Evolutionary conservation across 192 early-diverging fungal genomes (phyloP).

Genomic region (Allomyces javanicus): DNA sequence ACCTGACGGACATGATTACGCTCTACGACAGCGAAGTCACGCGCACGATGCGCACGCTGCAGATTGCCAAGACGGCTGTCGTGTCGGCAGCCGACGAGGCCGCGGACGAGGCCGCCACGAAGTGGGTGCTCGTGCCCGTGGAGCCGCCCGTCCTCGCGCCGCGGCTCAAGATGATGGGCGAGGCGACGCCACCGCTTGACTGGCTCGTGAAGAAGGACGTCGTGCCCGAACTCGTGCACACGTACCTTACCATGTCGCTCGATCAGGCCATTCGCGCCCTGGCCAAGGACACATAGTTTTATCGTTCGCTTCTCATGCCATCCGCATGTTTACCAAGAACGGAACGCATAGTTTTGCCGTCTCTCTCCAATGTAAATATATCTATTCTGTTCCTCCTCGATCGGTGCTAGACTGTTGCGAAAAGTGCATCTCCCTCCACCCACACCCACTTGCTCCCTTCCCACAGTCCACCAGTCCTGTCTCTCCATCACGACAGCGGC

Average conservation of each 20-base stretch:
- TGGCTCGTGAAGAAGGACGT: slow-evolving; percentile 24
- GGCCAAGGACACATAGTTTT: not conserved
- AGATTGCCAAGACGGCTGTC: slow-evolving; percentile 4
- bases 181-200: slow-evolving; percentile 30
- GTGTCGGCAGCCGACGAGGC: slow-evolving; percentile 18
- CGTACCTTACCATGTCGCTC: slow-evolving; percentile 17
- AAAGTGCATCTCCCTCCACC: too few relatives aligned
- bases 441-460: too few relatives aligned
- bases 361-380: too few relatives aligned
- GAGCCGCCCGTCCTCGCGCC: slow-evolving; percentile 20
- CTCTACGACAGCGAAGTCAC: slow-evolving; percentile 17
- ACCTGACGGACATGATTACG: slow-evolving; percentile 18
- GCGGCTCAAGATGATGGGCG: slow-evolving; percentile 23
- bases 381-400: too few relatives aligned
- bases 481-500: too few relatives aligned
- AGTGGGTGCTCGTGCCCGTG: slow-evolving; percentile 5
- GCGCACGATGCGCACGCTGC: slow-evolving; percentile 5
- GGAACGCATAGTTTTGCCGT: too few relatives aligned
- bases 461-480: too few relatives aligned
- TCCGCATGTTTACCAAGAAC: too few relatives aligned
- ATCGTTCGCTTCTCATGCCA: too few relatives aligned
- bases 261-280: slow-evolving; percentile 12
- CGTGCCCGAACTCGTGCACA: slow-evolving; percentile 21
- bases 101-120: slow-evolving; percentile 15
- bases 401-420: too few relatives aligned